Percentiles rank a stretch among this genome's conserved stretches.
Conservation (phyloP, 2,329 filamentous ascomycete genomes). For the Trichoderma aggressivum region DNA sequence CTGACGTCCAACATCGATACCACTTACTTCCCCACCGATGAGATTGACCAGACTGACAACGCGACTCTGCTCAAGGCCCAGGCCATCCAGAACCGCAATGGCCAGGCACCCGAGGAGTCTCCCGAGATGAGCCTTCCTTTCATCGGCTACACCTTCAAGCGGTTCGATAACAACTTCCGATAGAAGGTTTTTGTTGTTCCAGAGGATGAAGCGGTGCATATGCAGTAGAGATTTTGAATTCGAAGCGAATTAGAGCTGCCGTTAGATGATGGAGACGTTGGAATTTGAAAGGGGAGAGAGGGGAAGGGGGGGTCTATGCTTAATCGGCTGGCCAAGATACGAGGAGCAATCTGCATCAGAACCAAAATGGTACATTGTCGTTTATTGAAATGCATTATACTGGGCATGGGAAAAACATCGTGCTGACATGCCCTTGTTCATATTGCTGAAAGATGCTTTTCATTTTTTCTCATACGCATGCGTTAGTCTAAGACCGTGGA, state of each 20-base stretch:
- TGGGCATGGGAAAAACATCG: constrained; percentile 6
- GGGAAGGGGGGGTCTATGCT: constrained; percentile 11
- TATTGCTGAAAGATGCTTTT: constrained; percentile 2
- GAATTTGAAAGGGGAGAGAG: neutral
- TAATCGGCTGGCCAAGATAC: constrained; percentile 15
- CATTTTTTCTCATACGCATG: neutral
- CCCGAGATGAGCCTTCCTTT: constrained; percentile 93
- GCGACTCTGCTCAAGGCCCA: constrained; percentile 82
- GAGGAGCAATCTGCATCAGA: constrained; percentile 18
- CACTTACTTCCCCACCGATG: constrained; percentile 97
- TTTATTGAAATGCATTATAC: constrained; percentile 14
- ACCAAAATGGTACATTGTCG: neutral
- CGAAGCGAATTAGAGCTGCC: constrained; percentile 5
- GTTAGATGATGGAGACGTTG: neutral
- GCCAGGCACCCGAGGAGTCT: constrained; percentile 61
- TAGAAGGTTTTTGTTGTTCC: constrained; percentile 28
- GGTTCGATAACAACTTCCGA: constrained; percentile 74
- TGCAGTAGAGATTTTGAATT: constrained; percentile 19
- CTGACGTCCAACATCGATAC: constrained; percentile 92
- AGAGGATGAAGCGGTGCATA: constrained; percentile 10
- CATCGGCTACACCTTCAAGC: constrained; percentile 73
- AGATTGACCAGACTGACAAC: constrained; percentile 95
- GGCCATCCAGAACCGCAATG: constrained; percentile 62
- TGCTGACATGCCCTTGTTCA: constrained; percentile 6
- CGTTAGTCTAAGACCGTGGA: neutral